phyloP scores from a whole-genome alignment of 208 protist genomes.

The Crithidia mellificae region DNA sequence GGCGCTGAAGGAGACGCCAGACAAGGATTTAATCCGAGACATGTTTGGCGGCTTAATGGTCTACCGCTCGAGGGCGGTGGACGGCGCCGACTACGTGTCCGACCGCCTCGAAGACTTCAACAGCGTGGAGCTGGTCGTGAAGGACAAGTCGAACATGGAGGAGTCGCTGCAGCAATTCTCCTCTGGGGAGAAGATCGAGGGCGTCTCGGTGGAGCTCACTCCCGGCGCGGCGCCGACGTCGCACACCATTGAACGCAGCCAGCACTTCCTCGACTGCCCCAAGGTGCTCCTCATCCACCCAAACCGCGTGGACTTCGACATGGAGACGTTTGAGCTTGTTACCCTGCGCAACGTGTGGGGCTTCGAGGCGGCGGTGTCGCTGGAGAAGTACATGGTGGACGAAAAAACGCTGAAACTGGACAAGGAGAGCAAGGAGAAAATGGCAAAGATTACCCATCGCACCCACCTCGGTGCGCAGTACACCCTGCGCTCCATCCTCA shows the following conservation, averaged over 20 bases:
- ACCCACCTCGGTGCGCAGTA: slow-evolving; percentile 46
- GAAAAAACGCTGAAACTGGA: slow-evolving; percentile 42
- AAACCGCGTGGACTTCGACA: slow-evolving; percentile 87
- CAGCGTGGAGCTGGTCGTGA: slow-evolving; percentile 89
- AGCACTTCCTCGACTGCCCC: slow-evolving; percentile 72
- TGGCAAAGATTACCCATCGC: slow-evolving; percentile 20
- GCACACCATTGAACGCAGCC: slow-evolving; percentile 77
- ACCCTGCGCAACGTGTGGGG: slow-evolving; percentile 86
- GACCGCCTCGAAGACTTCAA: slow-evolving; percentile 82
- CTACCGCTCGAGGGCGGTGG: slow-evolving; percentile 73
- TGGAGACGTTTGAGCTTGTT: slow-evolving; percentile 64
- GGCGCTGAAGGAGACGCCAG: slow-evolving; percentile 70
- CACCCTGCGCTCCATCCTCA: slow-evolving; percentile 79
- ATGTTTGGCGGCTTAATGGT: slow-evolving; percentile 74
- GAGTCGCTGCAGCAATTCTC: slow-evolving; percentile 77
- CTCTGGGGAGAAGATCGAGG: slow-evolving; percentile 82
- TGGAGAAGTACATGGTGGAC: slow-evolving; percentile 58
- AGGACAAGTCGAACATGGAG: slow-evolving; percentile 65
- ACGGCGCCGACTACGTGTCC: slow-evolving; percentile 67
- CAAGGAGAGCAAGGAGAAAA: slow-evolving; percentile 52
- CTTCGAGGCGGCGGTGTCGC: slow-evolving; percentile 64
- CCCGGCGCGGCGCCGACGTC: slow-evolving; percentile 42
- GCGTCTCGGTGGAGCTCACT: slow-evolving; percentile 69
- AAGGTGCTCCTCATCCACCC: slow-evolving; percentile 90
- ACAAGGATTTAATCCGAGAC: slow-evolving; percentile 70